Percentiles rank a stretch among this genome's conserved stretches.
Evolutionary conservation across 805 yeast genomes (phyloP).

Genomic region (Suhomyces canberraensis): DNA sequence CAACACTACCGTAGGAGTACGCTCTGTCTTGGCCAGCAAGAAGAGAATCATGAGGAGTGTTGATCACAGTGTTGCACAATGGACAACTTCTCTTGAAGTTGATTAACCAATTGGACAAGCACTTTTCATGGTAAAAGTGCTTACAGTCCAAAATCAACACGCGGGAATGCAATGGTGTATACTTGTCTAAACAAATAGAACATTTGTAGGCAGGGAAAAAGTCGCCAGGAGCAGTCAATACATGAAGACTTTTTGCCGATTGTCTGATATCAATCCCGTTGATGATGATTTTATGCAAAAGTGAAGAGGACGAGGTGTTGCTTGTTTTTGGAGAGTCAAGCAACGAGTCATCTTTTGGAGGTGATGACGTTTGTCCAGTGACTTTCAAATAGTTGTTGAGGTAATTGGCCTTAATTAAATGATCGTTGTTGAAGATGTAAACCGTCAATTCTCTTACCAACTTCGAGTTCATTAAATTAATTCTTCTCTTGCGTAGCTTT

Average conservation of each 20-base stretch:
- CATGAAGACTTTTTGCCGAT: slow-evolving; percentile 11
- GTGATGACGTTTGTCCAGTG: slow-evolving; percentile 15
- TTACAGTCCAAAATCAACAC: slow-evolving; percentile 57
- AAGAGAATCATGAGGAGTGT: slow-evolving; percentile 1
- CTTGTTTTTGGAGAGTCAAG: slow-evolving; percentile 12
- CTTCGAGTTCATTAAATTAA: slow-evolving; percentile 25
- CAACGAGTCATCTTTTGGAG: slow-evolving; percentile 2
- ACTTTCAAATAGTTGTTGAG: slow-evolving; percentile 29
- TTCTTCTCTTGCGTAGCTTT: slow-evolving; percentile 22
- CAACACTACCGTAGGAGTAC: slow-evolving; percentile 22
- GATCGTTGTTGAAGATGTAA: slow-evolving; percentile 35
- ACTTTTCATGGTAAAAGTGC: slow-evolving; percentile 57
- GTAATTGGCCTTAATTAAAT: slow-evolving; percentile 25
- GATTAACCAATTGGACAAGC: slow-evolving; percentile 60
- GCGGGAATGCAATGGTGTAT: slow-evolving; percentile 42
- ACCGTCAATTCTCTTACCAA: slow-evolving; percentile 36
- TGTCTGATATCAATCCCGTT: slow-evolving; percentile 20
- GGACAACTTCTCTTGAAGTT: slow-evolving; percentile 55
- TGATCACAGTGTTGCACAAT: slow-evolving; percentile 43
- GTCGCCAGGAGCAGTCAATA: slow-evolving; percentile 29
- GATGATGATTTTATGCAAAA: slow-evolving; percentile 11
- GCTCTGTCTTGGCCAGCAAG: slow-evolving; percentile 16
- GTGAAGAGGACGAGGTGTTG: slow-evolving; percentile 6
- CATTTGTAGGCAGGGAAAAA: slow-evolving; percentile 50
- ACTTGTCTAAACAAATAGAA: slow-evolving; percentile 57